Evolutionary conservation across 805 yeast genomes (phyloP).

Genomic region (Saturnispora kantuleensis): DNA sequence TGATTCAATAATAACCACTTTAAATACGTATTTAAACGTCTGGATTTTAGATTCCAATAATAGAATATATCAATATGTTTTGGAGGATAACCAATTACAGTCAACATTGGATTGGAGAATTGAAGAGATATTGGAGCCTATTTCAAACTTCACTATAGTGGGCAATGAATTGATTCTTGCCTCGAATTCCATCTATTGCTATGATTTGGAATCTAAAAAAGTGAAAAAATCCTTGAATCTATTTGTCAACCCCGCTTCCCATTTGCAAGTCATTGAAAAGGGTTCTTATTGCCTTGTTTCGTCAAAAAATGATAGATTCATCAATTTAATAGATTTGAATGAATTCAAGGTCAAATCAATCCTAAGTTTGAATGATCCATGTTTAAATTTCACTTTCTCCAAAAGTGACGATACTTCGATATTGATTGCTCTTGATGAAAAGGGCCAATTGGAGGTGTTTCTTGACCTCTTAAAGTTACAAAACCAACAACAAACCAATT

Average conservation of each 20-base stretch:
- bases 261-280: conserved; percentile 7
- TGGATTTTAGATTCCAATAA: conserved; percentile 9
- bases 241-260: conserved; percentile 11
- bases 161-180: conserved; percentile 4
- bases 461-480: conserved; percentile 36
- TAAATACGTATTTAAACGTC: neutral
- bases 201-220: conserved; percentile 6
- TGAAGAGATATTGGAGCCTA: conserved; percentile 8
- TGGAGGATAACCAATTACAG: conserved; percentile 5
- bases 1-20: neutral
- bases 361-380: conserved; percentile 61
- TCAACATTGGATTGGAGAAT: conserved; percentile 8
- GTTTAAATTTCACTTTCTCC: conserved; percentile 28
- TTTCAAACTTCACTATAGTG: conserved; percentile 7
- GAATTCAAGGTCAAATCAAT: conserved; percentile 40
- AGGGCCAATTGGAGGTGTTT: conserved; percentile 66
- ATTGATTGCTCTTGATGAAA: conserved; percentile 57
- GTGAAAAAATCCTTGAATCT: conserved; percentile 11
- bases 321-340: conserved; percentile 54
- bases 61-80: conserved; percentile 9
- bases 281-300: conserved; percentile 22
- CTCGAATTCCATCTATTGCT: conserved; percentile 13
- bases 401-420: conserved; percentile 29
- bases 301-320: conserved; percentile 73
- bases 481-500: conserved; percentile 2